Evolutionary conservation across 2,329 filamentous ascomycete species (phyloP).

Genomic region (Curvularia hawaiiensis): DNA sequence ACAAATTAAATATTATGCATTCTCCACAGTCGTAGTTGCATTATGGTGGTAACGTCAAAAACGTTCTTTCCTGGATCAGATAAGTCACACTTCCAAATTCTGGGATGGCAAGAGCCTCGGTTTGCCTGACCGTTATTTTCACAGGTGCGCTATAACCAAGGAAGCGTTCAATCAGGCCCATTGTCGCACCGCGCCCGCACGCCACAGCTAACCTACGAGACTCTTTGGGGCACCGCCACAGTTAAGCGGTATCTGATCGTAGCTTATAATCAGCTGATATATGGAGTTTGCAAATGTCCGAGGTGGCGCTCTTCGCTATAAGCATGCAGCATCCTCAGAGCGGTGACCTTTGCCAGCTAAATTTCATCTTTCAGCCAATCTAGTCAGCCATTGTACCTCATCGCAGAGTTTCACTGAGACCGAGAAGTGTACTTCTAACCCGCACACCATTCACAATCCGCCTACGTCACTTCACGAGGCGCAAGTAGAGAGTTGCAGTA

Average conservation of each 20-base stretch:
- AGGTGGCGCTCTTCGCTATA: neutral
- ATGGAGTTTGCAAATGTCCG: neutral
- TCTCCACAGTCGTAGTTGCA: too few relatives aligned
- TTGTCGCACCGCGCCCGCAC: neutral
- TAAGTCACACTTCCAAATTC: too few relatives aligned
- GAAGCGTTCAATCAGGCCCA: too few relatives aligned
- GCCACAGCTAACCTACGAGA: neutral
- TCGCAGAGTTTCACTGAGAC: neutral
- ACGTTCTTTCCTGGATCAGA: too few relatives aligned
- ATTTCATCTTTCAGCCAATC: neutral
- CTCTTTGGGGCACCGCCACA: neutral
- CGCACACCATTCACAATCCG: neutral
- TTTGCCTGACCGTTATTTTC: too few relatives aligned
- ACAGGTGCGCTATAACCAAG: too few relatives aligned
- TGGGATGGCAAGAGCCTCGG: too few relatives aligned
- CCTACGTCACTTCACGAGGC: neutral
- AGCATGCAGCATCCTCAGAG: neutral
- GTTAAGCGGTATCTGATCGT: neutral
- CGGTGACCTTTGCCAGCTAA: neutral
- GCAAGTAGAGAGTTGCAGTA: neutral
- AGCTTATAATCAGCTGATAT: neutral
- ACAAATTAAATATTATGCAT: too few relatives aligned
- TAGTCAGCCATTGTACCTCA: neutral
- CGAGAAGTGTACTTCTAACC: neutral
- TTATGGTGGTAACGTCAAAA: too few relatives aligned